Evolutionary conservation across 345 rosid genomes (phyloP), one percentile per base, ranked within the genome.

Genomic region (Abelmoschus esculentus): DNA sequence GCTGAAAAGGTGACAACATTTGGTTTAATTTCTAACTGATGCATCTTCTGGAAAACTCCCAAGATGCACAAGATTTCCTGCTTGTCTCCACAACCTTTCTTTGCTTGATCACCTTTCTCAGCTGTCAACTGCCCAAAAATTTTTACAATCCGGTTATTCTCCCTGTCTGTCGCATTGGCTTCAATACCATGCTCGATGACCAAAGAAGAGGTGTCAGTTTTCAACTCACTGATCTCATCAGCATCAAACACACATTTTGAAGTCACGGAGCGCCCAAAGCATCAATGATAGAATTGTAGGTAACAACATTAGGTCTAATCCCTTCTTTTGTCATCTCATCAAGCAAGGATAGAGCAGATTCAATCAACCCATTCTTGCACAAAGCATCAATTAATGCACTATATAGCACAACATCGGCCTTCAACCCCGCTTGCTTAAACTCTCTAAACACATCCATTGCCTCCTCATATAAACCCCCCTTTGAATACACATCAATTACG

Each of bases 1-100:
- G 98, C 96, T 17, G 98, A 90, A 71, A 93, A 90, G 0, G 98
- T 93, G 65, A 93, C 97, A 2, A 93, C 98, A 79, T 93, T 93
- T 46, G 98, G 97, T 80, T 90, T 90, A 70, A 93, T 90, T 68
- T 89, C 76, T 69, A 89, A 85, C 80, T 85, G 86, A 49, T 87
- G 96, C 96, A 93, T 90, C 83, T 86, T 93, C 22, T 77, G 87
- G 76, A 93, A 85, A 75, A 89, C 86, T 76, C 80, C 91, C 74
- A 90, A 78, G 71, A 93, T 86, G 84, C 95, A 86, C 38, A 83
- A 78, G 60, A 90, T 75, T 81, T 93, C 98, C 78, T 86, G 86
- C 64, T 79, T 81, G 71, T 81, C 82, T 52, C 81, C 34, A 69
- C 73, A 61, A 19, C 83, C 89, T 78, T 75, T 85, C 80, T 73